phyloP scores from a whole-genome alignment of 2,329 filamentous ascomycete species.

The Eutypa lata region DNA sequence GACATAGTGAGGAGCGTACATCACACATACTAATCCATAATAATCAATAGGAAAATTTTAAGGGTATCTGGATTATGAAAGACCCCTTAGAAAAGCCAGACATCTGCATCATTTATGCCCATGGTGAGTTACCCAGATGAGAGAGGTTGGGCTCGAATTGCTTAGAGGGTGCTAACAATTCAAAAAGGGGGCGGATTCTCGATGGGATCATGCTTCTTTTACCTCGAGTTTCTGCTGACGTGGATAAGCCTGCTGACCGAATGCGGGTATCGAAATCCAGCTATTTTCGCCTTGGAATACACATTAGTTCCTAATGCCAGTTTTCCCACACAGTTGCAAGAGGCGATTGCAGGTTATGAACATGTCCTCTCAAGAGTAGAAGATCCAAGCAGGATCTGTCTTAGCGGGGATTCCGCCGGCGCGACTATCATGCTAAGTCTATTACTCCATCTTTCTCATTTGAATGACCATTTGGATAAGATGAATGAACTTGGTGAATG shows the following conservation, averaged over 20 bases:
- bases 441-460: slow-evolving; percentile 61
- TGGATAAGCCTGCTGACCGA: slow-evolving; percentile 65
- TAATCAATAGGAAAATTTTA: slow-evolving; percentile 41
- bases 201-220: slow-evolving; percentile 81
- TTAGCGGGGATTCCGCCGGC: slow-evolving; percentile 78
- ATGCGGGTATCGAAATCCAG: slow-evolving; percentile 69
- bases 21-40: slow-evolving; percentile 3
- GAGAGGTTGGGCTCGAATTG: background rate
- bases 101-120: slow-evolving; percentile 77
- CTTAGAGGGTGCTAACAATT: slow-evolving; percentile 13
- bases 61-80: slow-evolving; percentile 68
- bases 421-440: slow-evolving; percentile 71
- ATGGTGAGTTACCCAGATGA: slow-evolving; percentile 55
- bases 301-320: slow-evolving; percentile 71
- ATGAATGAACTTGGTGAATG: slow-evolving; percentile 31
- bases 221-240: slow-evolving; percentile 76
- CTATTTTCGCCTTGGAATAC: slow-evolving; percentile 77
- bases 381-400: slow-evolving; percentile 61
- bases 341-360: slow-evolving; percentile 68
- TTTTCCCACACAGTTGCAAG: slow-evolving; percentile 71
- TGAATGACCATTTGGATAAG: slow-evolving; percentile 27
- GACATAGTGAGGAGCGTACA: background rate
- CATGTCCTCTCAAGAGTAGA: slow-evolving; percentile 60
- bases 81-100: slow-evolving; percentile 63
- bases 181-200: slow-evolving; percentile 70